Base-by-base conservation (phyloP, 805 yeast genomes). In the Wickerhamiella nectarea region DNA sequence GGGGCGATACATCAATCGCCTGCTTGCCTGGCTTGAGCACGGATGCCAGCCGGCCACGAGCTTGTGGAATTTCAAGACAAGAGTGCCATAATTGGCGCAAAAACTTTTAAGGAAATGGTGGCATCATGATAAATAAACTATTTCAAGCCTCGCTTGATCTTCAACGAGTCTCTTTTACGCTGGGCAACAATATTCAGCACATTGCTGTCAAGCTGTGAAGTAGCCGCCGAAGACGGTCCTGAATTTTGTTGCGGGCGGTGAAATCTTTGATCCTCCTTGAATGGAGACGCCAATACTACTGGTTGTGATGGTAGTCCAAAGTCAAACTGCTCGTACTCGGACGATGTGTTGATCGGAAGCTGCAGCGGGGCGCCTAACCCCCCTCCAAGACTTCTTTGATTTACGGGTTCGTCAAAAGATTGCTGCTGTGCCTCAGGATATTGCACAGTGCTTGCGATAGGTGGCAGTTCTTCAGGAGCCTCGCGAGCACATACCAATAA, bases 121-220 rank as follows among this genome's bases (percentile, higher is more conserved):
- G n/a, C n/a, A n/a, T n/a, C n/a, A n/a, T n/a, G 31, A 39, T 39
- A 39, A 39, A 31, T 29, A 31, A 15, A 15, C 28, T 40, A 40
- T 38, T 44, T 38, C 25, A 44, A 24, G 29, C 62, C 62, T 52
- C 76, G 66, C 54, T 72, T 72, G 52, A 71, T 54, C 46, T 71
- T 68, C 48, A 72, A 54, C 49, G 72, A 66, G 48, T 72, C 76
- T 50, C 77, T 66, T 54, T 72, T 72, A 47, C 76, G 61, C 48
- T 68, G 68, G 21, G 71, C 66, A 1, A 75, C 72, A 22, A 65
- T 69, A 48, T 71, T 71, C 51, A 52, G 58, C 34, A 60, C 45
- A 4, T 49, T 46, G 14, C 18, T 47, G 26, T 50, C 54, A 8
- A 28, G 31, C 31, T 11, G n/a, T 4, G n/a, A 7, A 10, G 10